A percentile compares a stretch with the other conserved stretches of the same genome.
Conservation (phyloP, 2,329 filamentous ascomycete species). For the Exophiala oligosperma region DNA sequence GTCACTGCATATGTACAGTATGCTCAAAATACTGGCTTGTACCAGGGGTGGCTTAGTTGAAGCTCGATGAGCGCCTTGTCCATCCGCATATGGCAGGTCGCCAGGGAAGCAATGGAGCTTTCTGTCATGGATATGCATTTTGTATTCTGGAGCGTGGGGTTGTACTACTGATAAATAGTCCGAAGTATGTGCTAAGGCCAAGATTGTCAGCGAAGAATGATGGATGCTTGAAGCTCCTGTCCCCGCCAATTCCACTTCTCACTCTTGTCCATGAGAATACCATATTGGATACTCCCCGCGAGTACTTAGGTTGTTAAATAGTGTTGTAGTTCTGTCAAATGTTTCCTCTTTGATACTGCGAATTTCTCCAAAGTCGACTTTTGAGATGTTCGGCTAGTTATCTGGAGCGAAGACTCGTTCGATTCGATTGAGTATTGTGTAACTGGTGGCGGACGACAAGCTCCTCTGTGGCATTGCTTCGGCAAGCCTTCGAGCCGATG, state of each 20-base stretch:
- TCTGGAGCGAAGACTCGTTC: no score
- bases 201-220: background rate
- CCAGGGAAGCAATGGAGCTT: background rate
- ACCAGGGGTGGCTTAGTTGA: slow-evolving; percentile 1
- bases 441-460: background rate
- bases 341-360: background rate
- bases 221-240: no score
- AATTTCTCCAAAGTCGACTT: background rate
- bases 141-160: background rate
- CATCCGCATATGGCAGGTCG: background rate
- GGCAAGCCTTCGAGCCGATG: background rate
- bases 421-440: no score
- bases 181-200: background rate
- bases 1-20: slow-evolving; percentile 1
- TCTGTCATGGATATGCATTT: background rate
- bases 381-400: background rate
- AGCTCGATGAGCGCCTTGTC: background rate
- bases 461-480: background rate
- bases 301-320: no score
- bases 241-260: no score
- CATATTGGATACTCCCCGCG: no score
- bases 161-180: background rate
- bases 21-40: background rate
- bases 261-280: no score
- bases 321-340: background rate